phyloP scores from a whole-genome alignment of 306 rosid genomes.

The Cajanus cajan region DNA sequence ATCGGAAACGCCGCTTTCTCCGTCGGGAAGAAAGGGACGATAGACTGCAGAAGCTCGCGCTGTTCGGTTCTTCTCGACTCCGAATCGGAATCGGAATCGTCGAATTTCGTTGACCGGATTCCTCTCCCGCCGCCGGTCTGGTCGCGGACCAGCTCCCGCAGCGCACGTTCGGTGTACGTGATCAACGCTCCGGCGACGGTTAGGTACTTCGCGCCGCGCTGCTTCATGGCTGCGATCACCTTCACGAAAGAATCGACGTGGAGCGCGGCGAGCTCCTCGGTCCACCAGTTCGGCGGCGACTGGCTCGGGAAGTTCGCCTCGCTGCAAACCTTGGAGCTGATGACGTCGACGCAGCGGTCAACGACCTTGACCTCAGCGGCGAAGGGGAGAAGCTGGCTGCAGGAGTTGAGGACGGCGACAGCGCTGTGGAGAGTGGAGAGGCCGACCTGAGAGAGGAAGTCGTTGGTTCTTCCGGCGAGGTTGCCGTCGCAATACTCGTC shows the following conservation, averaged over 20 bases:
- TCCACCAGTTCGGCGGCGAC: slow-evolving; percentile 89
- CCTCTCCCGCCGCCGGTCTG: slow-evolving; percentile 53
- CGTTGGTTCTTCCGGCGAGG: slow-evolving; percentile 71
- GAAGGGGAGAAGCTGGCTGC: slow-evolving; percentile 51
- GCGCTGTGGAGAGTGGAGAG: slow-evolving; percentile 61
- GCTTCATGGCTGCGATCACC: slow-evolving; percentile 60
- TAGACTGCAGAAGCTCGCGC: slow-evolving; percentile 55
- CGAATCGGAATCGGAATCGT: background rate
- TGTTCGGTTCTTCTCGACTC: slow-evolving; percentile 36
- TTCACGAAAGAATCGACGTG: slow-evolving; percentile 53
- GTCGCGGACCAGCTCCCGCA: slow-evolving; percentile 78
- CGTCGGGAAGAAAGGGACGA: slow-evolving; percentile 64
- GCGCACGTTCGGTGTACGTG: slow-evolving; percentile 66
- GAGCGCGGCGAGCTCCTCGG: slow-evolving; percentile 69
- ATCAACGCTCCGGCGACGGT: slow-evolving; percentile 64
- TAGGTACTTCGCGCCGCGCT: slow-evolving; percentile 52
- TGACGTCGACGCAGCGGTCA: slow-evolving; percentile 55
- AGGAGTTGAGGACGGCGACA: slow-evolving; percentile 64
- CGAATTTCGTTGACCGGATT: background rate
- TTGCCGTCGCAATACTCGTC: slow-evolving; percentile 64
- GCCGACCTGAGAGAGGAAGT: slow-evolving; percentile 68
- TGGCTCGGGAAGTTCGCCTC: slow-evolving; percentile 77
- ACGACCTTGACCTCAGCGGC: slow-evolving; percentile 54
- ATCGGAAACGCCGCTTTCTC: slow-evolving; percentile 77
- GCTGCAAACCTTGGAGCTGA: slow-evolving; percentile 50